phyloP scores from a whole-genome alignment of 352 stramenopile species.

The Pythium coloratum region DNA sequence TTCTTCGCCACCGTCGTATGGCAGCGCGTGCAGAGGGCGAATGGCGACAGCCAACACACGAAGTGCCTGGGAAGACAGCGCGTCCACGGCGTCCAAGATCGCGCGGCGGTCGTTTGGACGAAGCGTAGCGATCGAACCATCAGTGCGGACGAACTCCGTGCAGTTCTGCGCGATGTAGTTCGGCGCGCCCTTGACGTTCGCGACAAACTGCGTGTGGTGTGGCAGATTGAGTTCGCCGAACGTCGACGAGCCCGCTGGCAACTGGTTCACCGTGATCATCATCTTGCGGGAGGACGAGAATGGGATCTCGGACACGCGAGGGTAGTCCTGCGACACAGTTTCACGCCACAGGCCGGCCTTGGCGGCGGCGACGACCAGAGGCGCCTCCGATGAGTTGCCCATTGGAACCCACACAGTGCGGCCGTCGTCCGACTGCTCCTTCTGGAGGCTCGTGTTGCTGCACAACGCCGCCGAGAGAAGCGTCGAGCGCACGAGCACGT shows the following conservation, averaged over 20 bases:
- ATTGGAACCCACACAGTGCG: conserved; percentile 47
- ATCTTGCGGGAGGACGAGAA: conserved; percentile 95
- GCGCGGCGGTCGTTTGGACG: conserved; percentile 33
- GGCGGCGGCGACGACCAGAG: conserved; percentile 59
- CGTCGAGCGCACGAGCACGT: conserved; percentile 43
- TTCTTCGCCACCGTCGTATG: conserved; percentile 48
- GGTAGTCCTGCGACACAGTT: conserved; percentile 44
- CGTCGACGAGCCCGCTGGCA: conserved; percentile 26
- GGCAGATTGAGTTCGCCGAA: conserved; percentile 50
- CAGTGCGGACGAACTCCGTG: conserved; percentile 42
- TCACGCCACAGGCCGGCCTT: conserved; percentile 65
- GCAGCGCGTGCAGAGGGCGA: conserved; percentile 47
- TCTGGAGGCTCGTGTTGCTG: conserved; percentile 67
- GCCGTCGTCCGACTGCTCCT: conserved; percentile 46
- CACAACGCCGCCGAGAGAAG: conserved; percentile 62
- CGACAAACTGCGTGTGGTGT: conserved; percentile 41
- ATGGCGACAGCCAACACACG: conserved; percentile 91
- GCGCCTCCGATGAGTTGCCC: conserved; percentile 72
- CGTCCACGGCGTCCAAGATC: conserved; percentile 57
- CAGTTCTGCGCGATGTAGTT: conserved; percentile 70
- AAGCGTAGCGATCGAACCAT: conserved; percentile 46
- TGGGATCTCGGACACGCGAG: conserved; percentile 83
- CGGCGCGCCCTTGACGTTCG: conserved; percentile 66
- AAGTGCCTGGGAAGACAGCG: conserved; percentile 63
- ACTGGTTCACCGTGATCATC: conserved; percentile 86